A percentile compares a stretch with the other conserved stretches of the same genome.
These are phyloP conservation scores for Exserohilum turcica DNA, from an alignment of 2,329 filamentous ascomycete species.

Conservation along the genomic window DNA sequence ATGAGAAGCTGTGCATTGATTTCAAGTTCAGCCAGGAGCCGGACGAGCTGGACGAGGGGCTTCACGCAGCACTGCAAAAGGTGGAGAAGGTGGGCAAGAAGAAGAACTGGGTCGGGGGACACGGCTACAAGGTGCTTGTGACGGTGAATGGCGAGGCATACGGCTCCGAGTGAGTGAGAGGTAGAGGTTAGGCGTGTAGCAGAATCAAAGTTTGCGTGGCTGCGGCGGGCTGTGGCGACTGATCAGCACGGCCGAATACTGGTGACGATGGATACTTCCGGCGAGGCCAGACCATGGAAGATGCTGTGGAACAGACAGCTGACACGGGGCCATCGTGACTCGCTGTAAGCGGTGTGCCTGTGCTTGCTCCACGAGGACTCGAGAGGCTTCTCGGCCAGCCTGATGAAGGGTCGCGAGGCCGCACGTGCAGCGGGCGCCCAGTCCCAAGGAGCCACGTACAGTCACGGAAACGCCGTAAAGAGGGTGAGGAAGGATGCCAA, in stretches of 20 bases:
- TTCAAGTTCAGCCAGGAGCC: constrained; percentile 31
- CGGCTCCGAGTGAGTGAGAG: constrained; percentile 17
- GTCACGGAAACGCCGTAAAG: constrained; percentile 19
- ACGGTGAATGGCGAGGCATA: constrained; percentile 36
- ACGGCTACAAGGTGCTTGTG: constrained; percentile 37
- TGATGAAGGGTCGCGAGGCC: not conserved
- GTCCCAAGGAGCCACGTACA: constrained; percentile 35
- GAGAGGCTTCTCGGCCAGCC: constrained; percentile 3
- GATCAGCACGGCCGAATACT: not conserved
- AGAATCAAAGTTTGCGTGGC: not conserved
- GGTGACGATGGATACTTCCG: not conserved
- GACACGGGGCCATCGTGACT: constrained; percentile 30
- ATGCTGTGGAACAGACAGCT: constrained; percentile 8
- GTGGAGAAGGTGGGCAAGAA: constrained; percentile 48
- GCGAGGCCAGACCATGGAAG: constrained; percentile 8
- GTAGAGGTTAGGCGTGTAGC: not conserved
- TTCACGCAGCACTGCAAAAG: constrained; percentile 36
- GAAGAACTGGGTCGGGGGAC: constrained; percentile 45
- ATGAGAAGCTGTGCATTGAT: constrained; percentile 38
- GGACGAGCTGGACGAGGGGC: constrained; percentile 41
- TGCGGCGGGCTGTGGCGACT: not conserved
- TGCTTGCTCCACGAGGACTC: constrained; percentile 10
- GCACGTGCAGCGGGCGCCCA: constrained; percentile 38
- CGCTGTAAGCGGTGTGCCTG: constrained; percentile 33
- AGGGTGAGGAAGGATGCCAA: constrained; percentile 25